Evolutionary conservation across 2,329 filamentous ascomycete species (phyloP), one percentile per base, ranked within the genome.

Genomic region (Botrytis porri): DNA sequence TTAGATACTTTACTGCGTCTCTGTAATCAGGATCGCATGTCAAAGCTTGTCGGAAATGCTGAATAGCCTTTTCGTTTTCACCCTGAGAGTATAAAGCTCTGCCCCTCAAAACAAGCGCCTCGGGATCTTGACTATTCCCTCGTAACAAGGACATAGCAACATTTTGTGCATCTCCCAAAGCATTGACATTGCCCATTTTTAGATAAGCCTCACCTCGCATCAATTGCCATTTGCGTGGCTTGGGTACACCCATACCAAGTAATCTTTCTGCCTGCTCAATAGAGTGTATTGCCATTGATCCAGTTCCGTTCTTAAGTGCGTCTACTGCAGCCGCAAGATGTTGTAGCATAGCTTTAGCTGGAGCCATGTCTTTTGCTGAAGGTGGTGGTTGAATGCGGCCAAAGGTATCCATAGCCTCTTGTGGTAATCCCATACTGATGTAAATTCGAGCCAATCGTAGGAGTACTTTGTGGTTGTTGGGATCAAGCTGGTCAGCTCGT

Each of bases 51-150:
- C 94, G 90, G 85, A 98, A 96, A 82, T 97, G 93, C 81, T 95
- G 93, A 61, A 97, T 88, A 2, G 96, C 95, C 86, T 98, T 97
- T 3, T 97, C 93, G 80, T 97, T 97, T 78, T 99, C 96, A 43
- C 96, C 96, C 81, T 96, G 93, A 6, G 90, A 91, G 79, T 98
- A 98, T 67, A 97, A 87, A 25, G 94, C 92, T 75, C 94, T 90
- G 37, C 95, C 96, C 65, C 95, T 90, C 69, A 99, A 88, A 9
- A 98, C 93, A 76, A 99, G 85, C 1, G 95, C 96, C 83, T 99
- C 96, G 2, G 96, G 95, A 80, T 99, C 96, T 81, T 95, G 92
- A 81, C 87, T 94, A 84, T 98, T 98, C 80, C 88, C 87, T 70
- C 96, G 90, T 75, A 99, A 86, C 78, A 99, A 84, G 4, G 88